These are phyloP conservation scores for Scedosporium boydii DNA, from an alignment of 2,329 filamentous ascomycete species.

Conservation along the genomic window DNA sequence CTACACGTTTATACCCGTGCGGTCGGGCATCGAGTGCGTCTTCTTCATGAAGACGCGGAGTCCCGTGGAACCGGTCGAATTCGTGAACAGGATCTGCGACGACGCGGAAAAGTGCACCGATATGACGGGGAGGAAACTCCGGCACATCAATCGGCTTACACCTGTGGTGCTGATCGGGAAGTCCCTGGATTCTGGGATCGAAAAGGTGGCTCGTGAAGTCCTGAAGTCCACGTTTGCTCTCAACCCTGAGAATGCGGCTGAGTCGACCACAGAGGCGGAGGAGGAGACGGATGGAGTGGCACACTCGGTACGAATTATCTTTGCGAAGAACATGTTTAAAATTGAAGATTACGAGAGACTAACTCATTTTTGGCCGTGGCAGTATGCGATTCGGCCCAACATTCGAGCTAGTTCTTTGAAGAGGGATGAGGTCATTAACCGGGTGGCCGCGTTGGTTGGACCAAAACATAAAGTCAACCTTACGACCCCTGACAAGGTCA, in stretches of 20 bases:
- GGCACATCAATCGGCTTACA: constrained; percentile 50
- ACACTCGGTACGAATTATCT: constrained; percentile 30
- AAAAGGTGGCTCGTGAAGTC: constrained; percentile 53
- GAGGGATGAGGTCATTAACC: constrained; percentile 60
- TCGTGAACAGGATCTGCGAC: constrained; percentile 45
- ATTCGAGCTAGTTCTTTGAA: constrained; percentile 35
- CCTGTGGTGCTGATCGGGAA: constrained; percentile 46
- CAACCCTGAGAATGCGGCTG: constrained; percentile 12
- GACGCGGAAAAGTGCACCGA: constrained; percentile 37
- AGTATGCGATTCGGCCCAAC: constrained; percentile 81
- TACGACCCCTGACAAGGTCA: constrained; percentile 66
- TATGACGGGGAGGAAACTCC: constrained; percentile 33
- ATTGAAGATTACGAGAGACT: too few species aligned
- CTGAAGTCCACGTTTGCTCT: constrained; percentile 54
- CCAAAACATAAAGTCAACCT: constrained; percentile 67
- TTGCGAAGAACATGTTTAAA: not conserved
- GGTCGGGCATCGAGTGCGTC: constrained; percentile 50
- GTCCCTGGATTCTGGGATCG: constrained; percentile 59
- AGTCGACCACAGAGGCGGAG: not conserved
- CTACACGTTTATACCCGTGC: constrained; percentile 39
- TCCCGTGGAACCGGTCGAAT: constrained; percentile 45
- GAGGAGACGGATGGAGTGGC: constrained; percentile 12
- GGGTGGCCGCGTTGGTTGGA: constrained; percentile 57
- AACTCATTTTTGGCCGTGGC: not conserved
- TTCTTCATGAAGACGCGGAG: constrained; percentile 49